phyloP scores from a whole-genome alignment of 495 filamentous ascomycete genomes.

The Podospora didyma region DNA sequence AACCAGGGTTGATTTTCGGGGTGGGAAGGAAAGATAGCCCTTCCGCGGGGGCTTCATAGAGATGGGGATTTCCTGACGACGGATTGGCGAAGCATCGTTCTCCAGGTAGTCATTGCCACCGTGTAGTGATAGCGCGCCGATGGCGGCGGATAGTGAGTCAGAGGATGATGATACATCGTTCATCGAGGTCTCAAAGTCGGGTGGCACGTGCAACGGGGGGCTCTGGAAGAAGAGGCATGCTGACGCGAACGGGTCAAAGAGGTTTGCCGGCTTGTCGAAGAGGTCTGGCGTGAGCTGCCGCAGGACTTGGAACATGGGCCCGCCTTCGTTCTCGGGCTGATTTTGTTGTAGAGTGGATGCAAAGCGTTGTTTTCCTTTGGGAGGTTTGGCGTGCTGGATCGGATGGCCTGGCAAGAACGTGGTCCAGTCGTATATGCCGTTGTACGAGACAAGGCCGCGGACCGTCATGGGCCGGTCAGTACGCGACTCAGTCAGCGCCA shows the following conservation, averaged over 20 bases:
- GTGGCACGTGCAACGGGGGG: slow-evolving; percentile 34
- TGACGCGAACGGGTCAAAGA: slow-evolving; percentile 53
- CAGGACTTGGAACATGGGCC: slow-evolving; percentile 1
- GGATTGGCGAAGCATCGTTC: not conserved
- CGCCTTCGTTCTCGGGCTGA: not conserved
- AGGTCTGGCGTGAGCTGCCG: not conserved
- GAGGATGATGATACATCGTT: slow-evolving; percentile 3
- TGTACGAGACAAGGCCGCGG: slow-evolving; percentile 43
- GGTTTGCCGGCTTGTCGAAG: not conserved
- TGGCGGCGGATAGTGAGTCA: not conserved
- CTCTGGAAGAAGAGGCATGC: slow-evolving; percentile 51
- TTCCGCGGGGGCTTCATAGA: slow-evolving; percentile 19
- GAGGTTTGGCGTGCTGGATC: slow-evolving; percentile 15
- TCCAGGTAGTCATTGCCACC: not conserved
- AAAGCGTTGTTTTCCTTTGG: not conserved
- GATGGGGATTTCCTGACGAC: no score
- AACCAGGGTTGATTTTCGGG: not conserved
- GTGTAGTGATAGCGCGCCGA: slow-evolving; percentile 1
- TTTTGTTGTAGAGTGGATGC: not conserved
- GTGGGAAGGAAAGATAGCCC: slow-evolving; percentile 31
- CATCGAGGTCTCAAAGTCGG: slow-evolving; percentile 26
- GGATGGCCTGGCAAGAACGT: slow-evolving; percentile 44
- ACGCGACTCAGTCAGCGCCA: slow-evolving; percentile 46
- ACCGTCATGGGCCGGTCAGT: slow-evolving; percentile 31
- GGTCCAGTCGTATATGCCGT: slow-evolving; percentile 55